A percentile compares a stretch with the other conserved stretches of the same genome.
phyloP scores from a whole-genome alignment of 768 basidiomycete genomes.

The Artomyces pyxidatus region DNA sequence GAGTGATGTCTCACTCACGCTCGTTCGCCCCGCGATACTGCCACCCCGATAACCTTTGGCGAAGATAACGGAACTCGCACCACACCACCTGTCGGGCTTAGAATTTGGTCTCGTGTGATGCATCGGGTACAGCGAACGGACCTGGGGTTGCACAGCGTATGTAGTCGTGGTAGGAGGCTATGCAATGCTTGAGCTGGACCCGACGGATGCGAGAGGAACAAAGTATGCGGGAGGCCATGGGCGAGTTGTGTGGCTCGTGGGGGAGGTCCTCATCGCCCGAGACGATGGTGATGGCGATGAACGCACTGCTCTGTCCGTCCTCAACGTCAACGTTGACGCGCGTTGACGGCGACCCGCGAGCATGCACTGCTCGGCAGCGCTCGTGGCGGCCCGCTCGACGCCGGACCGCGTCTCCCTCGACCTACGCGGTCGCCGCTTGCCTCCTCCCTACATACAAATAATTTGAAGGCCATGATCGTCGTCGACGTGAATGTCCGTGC shows the following conservation, averaged over 20 bases:
- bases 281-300: no score
- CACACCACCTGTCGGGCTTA: conserved; percentile 39
- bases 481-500: no score
- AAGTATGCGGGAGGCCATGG: conserved; percentile 7
- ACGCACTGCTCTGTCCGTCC: no score
- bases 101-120: conserved; percentile 7
- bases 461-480: no score
- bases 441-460: no score
- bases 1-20: conserved; percentile 33
- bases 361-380: no score
- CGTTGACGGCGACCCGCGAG: no score
- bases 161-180: conserved; percentile 57
- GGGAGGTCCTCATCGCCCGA: not conserved
- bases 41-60: conserved; percentile 70
- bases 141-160: conserved; percentile 43
- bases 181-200: not conserved
- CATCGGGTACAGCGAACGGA: conserved; percentile 13
- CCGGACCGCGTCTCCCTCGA: no score
- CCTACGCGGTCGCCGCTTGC: no score
- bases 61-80: conserved; percentile 66
- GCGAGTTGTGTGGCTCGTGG: not conserved
- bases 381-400: no score
- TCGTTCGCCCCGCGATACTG: conserved; percentile 69
- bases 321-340: no score
- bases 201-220: not conserved